Evolutionary conservation across 2,329 filamentous ascomycete genomes (phyloP).

Genomic region (Diaporthe sp.): DNA sequence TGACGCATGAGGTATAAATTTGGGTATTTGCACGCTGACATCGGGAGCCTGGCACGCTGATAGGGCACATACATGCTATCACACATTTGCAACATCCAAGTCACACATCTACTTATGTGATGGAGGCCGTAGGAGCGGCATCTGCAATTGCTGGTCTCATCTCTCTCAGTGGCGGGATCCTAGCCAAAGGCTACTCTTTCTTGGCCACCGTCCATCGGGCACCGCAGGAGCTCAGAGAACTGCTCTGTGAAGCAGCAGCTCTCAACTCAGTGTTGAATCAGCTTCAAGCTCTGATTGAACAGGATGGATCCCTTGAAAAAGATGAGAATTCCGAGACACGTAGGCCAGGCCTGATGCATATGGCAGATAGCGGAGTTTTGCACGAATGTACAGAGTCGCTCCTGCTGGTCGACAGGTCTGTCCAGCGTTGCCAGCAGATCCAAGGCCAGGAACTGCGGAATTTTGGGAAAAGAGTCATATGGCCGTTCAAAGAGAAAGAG

Average conservation of each 20-base stretch:
- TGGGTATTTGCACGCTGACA: neutral
- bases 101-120: neutral
- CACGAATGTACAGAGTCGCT: neutral
- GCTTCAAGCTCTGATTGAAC: neutral
- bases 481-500: conserved; percentile 11
- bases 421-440: conserved; percentile 3
- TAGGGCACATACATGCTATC: neutral
- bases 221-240: neutral
- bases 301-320: neutral
- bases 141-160: neutral
- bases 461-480: neutral
- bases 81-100: neutral
- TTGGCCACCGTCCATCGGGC: neutral
- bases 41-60: neutral
- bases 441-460: neutral
- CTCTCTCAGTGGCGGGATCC: neutral
- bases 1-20: neutral
- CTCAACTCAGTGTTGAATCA: conserved; percentile 2
- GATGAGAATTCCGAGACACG: neutral
- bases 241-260: conserved; percentile 12
- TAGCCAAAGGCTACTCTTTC: neutral
- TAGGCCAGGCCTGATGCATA: neutral
- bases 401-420: neutral
- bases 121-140: conserved; percentile 1
- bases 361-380: neutral